phyloP scores from a whole-genome alignment of 768 basidiomycete species.

The Trametes sanguinea region DNA sequence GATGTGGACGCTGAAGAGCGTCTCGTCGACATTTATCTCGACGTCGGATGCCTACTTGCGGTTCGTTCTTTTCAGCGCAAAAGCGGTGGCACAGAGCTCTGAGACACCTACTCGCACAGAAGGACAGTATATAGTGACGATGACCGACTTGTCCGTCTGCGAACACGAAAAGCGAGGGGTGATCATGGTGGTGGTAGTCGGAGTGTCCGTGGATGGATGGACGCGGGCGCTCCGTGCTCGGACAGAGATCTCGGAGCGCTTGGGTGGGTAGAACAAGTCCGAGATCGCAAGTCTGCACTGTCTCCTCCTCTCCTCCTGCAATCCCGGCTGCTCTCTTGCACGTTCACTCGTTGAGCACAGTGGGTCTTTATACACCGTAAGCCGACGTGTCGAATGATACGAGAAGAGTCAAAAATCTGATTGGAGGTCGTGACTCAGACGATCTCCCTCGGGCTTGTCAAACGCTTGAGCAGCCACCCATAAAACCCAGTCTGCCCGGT shows the following conservation, averaged over 20 bases:
- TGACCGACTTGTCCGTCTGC: constrained; percentile 36
- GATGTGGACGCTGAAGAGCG: constrained; percentile 70
- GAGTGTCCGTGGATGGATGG: neutral
- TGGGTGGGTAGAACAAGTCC: neutral
- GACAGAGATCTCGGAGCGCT: neutral
- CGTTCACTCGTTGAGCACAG: neutral
- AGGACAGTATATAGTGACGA: constrained; percentile 38
- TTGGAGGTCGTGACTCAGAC: constrained; percentile 4
- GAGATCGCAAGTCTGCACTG: constrained; percentile 14
- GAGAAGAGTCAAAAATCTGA: neutral
- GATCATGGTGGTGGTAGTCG: constrained; percentile 33
- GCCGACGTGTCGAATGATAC: neutral
- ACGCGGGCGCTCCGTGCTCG: constrained; percentile 21
- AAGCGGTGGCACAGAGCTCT: neutral
- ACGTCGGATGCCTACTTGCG: constrained; percentile 72
- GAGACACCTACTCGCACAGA: constrained; percentile 36
- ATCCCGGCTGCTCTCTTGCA: neutral
- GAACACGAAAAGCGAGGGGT: constrained; percentile 42
- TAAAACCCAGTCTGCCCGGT: constrained; percentile 1
- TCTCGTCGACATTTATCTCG: constrained; percentile 75
- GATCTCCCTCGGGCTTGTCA: neutral
- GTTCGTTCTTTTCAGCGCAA: constrained; percentile 15
- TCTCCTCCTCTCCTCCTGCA: neutral
- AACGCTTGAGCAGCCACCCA: neutral
- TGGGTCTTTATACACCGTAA: neutral